Conservation (phyloP, 192 early-diverging fungal species). For the Coemansia sp. region DNA sequence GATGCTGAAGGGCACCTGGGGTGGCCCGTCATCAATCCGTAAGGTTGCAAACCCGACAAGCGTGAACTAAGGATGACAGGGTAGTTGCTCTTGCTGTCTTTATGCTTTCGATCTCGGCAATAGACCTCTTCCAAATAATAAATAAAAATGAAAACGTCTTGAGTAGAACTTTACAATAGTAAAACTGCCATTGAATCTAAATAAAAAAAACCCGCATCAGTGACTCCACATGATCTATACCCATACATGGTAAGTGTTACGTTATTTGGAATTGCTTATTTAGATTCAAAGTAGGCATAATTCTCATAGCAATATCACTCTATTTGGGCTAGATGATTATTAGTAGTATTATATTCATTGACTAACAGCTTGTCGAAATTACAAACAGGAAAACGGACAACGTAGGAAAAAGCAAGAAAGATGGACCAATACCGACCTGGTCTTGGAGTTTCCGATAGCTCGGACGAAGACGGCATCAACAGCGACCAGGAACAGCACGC, state of each 20-base stretch:
- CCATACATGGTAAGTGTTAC: neutral
- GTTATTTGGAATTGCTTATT: neutral
- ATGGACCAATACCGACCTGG: slow-evolving; percentile 19
- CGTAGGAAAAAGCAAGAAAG: neutral
- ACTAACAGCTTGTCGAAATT: too few relatives aligned
- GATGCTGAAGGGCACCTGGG: slow-evolving; percentile 78
- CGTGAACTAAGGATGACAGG: slow-evolving; percentile 16
- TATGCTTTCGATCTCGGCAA: too few relatives aligned
- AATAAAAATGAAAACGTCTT: too few relatives aligned
- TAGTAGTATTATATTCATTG: too few relatives aligned
- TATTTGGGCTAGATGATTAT: too few relatives aligned
- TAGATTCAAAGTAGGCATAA: too few relatives aligned
- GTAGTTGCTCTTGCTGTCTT: too few relatives aligned
- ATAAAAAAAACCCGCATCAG: neutral
- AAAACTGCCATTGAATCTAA: neutral
- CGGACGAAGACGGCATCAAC: slow-evolving; percentile 24
- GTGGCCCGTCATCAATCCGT: slow-evolving; percentile 66
- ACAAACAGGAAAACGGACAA: too few relatives aligned
- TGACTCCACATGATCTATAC: too few relatives aligned
- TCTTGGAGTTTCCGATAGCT: slow-evolving; percentile 33
- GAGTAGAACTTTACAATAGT: too few relatives aligned
- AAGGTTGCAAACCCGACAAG: slow-evolving; percentile 57
- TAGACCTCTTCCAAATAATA: too few relatives aligned
- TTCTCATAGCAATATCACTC: too few relatives aligned
- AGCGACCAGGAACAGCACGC: neutral